Percentiles rank a stretch among this genome's conserved stretches.
phyloP scores from a whole-genome alignment of 2,329 filamentous ascomycete species.

The Fusarium aywerte region DNA sequence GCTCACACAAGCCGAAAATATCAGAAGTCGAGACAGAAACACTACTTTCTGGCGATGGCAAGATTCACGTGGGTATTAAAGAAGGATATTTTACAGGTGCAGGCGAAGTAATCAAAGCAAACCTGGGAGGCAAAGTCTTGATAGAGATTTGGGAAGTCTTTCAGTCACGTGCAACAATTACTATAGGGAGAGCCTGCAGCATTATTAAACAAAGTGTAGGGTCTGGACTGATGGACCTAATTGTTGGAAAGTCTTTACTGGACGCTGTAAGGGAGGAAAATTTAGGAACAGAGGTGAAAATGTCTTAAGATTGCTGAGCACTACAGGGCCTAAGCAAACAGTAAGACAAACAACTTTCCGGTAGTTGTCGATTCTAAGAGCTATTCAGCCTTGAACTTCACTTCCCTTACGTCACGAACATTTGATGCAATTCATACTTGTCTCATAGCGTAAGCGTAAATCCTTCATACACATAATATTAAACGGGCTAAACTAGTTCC shows the following conservation, averaged over 20 bases:
- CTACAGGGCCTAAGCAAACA: too few relatives aligned
- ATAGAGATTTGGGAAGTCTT: neutral
- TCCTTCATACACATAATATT: neutral
- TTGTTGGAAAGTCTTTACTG: neutral
- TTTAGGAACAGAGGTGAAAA: neutral
- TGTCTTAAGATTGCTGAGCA: neutral
- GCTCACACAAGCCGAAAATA: neutral
- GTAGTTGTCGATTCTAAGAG: too few relatives aligned
- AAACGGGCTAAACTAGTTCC: neutral
- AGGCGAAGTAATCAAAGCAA: neutral
- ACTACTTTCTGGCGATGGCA: neutral
- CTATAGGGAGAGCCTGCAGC: neutral
- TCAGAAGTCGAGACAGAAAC: neutral
- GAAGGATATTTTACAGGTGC: neutral
- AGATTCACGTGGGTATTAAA: neutral
- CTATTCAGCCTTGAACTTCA: too few relatives aligned
- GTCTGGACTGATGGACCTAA: neutral
- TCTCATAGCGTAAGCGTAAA: fast-evolving
- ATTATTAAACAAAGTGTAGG: neutral
- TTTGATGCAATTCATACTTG: neutral
- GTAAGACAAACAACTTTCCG: too few relatives aligned
- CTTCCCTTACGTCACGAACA: too few relatives aligned
- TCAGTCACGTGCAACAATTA: fast-evolving
- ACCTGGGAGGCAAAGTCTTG: neutral
- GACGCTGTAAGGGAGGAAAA: neutral